phyloP scores from a whole-genome alignment of 1,284 basidiomycete genomes.

The Mycena sp. region DNA sequence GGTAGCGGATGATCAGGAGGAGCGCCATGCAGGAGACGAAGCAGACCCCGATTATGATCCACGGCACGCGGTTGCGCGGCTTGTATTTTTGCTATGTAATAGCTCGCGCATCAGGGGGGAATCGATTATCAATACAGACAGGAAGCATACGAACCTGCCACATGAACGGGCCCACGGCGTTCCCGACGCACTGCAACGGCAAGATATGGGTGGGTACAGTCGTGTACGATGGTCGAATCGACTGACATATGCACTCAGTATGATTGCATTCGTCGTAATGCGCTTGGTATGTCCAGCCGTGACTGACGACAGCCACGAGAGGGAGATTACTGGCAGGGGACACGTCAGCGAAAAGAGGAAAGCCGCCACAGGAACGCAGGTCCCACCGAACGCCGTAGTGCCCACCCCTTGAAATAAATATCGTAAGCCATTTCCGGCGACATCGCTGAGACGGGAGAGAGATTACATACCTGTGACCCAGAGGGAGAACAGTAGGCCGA shows the following conservation, averaged over 20 bases:
- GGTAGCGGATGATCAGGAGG: conserved; percentile 59
- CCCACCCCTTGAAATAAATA: conserved; percentile 53
- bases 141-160: conserved; percentile 55
- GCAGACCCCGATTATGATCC: conserved; percentile 69
- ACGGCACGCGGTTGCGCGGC: conserved; percentile 64
- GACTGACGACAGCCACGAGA: conserved; percentile 70
- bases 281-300: conserved; percentile 82
- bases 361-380: conserved; percentile 9
- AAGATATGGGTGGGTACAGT: not conserved
- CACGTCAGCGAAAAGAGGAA: conserved; percentile 32
- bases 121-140: no score
- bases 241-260: conserved; percentile 82
- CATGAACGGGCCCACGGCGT: conserved; percentile 78
- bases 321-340: conserved; percentile 48
- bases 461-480: conserved; percentile 70
- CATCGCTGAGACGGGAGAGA: not conserved
- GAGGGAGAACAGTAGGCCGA: conserved; percentile 74
- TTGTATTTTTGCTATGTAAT: conserved; percentile 50
- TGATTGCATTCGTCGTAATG: conserved; percentile 76
- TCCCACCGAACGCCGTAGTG: conserved; percentile 65
- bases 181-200: conserved; percentile 64
- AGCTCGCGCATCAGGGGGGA: conserved; percentile 41
- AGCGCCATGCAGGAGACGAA: conserved; percentile 58
- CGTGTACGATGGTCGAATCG: not conserved
- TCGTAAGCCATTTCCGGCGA: not conserved